Conservation (phyloP, 768 basidiomycete genomes). For the Boletus vermiculosoides region DNA sequence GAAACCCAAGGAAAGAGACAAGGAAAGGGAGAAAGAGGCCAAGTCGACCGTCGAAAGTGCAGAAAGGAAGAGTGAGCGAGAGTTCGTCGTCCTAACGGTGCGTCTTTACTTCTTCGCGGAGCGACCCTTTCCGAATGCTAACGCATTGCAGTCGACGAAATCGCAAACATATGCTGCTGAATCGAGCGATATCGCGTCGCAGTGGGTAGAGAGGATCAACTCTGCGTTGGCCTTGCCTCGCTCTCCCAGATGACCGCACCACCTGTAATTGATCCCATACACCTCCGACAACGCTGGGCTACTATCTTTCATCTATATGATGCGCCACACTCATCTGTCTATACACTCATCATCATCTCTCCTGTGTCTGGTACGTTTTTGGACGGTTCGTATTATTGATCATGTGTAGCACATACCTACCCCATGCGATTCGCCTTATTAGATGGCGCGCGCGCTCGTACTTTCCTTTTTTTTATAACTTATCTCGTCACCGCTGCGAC, state of each 20-base stretch:
- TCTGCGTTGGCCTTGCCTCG: conserved; percentile 25
- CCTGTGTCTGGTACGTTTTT: background rate
- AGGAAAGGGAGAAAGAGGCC: conserved; percentile 47
- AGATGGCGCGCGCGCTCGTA: background rate
- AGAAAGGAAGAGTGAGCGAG: conserved; percentile 53
- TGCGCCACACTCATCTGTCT: background rate
- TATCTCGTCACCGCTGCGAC: background rate
- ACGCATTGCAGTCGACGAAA: conserved; percentile 42
- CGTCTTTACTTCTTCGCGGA: conserved; percentile 21
- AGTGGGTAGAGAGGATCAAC: conserved; percentile 44
- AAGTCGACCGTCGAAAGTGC: conserved; percentile 45
- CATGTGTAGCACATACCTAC: background rate
- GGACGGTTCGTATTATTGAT: background rate
- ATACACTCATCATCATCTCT: background rate
- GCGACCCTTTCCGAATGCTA: background rate
- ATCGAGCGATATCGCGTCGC: conserved; percentile 33
- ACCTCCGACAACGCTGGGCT: background rate
- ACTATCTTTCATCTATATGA: background rate
- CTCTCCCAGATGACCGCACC: conserved; percentile 1
- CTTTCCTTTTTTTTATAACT: background rate
- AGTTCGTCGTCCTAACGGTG: conserved; percentile 63
- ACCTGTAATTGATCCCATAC: background rate
- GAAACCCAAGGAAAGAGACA: conserved; percentile 32
- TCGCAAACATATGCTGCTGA: conserved; percentile 43
- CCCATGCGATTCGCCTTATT: background rate